phyloP scores from a whole-genome alignment of 2,329 filamentous ascomycete species.

The Neurospora sp. region DNA sequence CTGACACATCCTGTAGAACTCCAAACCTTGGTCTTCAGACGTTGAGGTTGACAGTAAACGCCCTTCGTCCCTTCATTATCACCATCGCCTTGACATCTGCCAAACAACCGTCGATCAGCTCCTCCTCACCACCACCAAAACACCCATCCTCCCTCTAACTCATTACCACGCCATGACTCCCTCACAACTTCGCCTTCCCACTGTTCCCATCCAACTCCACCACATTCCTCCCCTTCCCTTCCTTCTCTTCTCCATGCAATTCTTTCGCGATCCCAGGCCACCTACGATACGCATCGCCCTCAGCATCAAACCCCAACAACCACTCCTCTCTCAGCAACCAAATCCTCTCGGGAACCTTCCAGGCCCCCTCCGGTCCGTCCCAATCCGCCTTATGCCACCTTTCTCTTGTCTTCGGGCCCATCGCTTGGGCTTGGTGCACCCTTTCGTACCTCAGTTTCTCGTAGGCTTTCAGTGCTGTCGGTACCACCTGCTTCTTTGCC shows the following conservation, averaged over 20 bases:
- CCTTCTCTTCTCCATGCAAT: neutral
- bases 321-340: constrained; percentile 21
- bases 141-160: too few species aligned
- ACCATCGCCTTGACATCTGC: too few species aligned
- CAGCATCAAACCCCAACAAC: constrained; percentile 23
- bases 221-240: neutral
- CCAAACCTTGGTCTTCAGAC: too few species aligned
- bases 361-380: constrained; percentile 17
- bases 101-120: too few species aligned
- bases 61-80: too few species aligned
- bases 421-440: constrained; percentile 23
- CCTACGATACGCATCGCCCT: constrained; percentile 20
- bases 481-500: constrained; percentile 6
- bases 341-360: constrained; percentile 20
- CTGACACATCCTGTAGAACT: neutral
- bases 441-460: constrained; percentile 23
- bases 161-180: too few species aligned
- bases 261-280: constrained; percentile 13
- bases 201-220: neutral
- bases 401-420: constrained; percentile 22
- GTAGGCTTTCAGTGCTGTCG: constrained; percentile 19
- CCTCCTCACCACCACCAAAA: too few species aligned
- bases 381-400: constrained; percentile 24
- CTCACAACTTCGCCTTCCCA: neutral
- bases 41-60: too few species aligned